Evolutionary conservation across 345 rosid genomes (phyloP), one percentile per base, ranked within the genome.

Genomic region (Hibiscus tridactylites): DNA sequence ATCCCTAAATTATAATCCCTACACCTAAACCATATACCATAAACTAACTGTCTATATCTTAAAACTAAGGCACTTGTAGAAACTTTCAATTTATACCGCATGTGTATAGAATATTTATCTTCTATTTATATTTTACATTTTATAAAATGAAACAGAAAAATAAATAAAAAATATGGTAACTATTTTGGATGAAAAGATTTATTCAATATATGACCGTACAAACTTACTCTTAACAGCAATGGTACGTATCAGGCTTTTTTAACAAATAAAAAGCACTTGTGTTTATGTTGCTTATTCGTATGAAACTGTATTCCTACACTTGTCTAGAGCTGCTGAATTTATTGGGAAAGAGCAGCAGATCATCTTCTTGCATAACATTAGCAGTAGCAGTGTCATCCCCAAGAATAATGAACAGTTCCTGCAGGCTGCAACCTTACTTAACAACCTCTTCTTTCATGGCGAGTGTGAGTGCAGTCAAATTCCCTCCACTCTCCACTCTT

Each of bases 391-490:
- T 50, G 54, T 50, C 17, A 15, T 0, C 54, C 54, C 80, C 6
- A 3, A 85, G 77, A 49, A 62, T n/a, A 5, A 35, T 37, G 29
- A 4, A 19, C 13, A 10, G 11, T 28, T 3, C 31, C 33, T 3
- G 33, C 33, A 21, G 3, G 4, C 33, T 24, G 10, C 29, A 19
- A 65, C 33, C 73, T 73, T 73, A 74, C 74, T 76, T 85, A 6
- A 88, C 61, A 64, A 80, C 54, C 79, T 85, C 88, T 56, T 77
- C 85, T 78, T 86, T 88, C 93, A 86, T 85, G 59, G 91, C 88
- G 39, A 86, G 79, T 1, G 89, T 76, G 4, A 88, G 79, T 12
- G 89, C 83, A 47, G 76, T 4, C 0, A 87, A 81, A 57, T 46
- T 70, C 2, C 85, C 93, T 16, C 88, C 87, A 65, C 59, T 80